These are phyloP conservation scores for Cudoniella acicularis DNA, from an alignment of 495 filamentous ascomycete genomes.

Conservation along the genomic window DNA sequence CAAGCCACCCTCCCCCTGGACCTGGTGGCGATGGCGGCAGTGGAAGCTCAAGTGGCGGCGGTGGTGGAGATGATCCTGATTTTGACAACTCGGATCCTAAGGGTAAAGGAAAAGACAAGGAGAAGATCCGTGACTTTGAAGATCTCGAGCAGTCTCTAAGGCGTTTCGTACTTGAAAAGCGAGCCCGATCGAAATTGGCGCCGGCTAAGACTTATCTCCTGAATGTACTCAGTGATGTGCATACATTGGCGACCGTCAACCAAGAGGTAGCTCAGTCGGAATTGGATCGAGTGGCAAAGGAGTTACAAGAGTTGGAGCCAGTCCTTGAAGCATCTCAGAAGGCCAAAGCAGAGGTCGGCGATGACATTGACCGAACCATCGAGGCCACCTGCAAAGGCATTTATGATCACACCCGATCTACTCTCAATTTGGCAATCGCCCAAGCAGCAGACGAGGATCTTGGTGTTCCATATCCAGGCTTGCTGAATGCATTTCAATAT, in stretches of 20 bases:
- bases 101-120: conserved; percentile 77
- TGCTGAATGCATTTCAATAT: conserved; percentile 83
- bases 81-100: conserved; percentile 54
- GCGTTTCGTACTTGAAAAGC: conserved; percentile 93
- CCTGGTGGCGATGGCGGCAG: conserved; percentile 50
- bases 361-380: conserved; percentile 74
- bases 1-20: conserved; percentile 50
- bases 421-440: conserved; percentile 65
- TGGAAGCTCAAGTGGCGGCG: no score
- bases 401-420: conserved; percentile 74
- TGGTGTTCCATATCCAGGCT: conserved; percentile 79
- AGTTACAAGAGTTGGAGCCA: conserved; percentile 79
- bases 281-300: conserved; percentile 75
- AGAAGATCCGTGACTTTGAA: conserved; percentile 85
- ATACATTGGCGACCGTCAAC: conserved; percentile 81
- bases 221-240: conserved; percentile 83
- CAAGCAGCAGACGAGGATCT: conserved; percentile 73
- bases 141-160: conserved; percentile 82
- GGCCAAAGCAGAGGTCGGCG: conserved; percentile 75
- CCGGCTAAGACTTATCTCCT: conserved; percentile 95
- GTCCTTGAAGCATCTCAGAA: conserved; percentile 78
- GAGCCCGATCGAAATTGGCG: conserved; percentile 90
- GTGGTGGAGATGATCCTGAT: conserved; percentile 46
- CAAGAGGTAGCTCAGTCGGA: conserved; percentile 81
- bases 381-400: conserved; percentile 82